Evolutionary conservation across 805 yeast genomes (phyloP).

Genomic region (Candida silvatica): DNA sequence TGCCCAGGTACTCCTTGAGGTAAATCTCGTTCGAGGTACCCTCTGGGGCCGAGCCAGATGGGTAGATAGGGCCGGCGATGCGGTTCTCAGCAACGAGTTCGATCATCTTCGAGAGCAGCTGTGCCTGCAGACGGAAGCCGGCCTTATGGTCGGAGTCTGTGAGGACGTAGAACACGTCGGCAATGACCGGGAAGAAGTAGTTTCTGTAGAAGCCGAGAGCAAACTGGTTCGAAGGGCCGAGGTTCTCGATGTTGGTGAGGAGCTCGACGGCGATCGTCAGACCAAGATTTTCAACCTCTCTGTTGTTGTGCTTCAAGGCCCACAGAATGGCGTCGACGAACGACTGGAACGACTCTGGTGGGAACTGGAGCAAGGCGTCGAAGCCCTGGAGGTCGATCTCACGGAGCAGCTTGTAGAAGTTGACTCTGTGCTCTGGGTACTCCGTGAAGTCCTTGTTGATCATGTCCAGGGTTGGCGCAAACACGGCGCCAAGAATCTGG

Average conservation of each 20-base stretch:
- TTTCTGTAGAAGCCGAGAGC: constrained; percentile 82
- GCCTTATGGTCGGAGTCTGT: constrained; percentile 98
- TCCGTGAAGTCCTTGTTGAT: constrained; percentile 92
- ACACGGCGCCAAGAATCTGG: constrained; percentile 78
- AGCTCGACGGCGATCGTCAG: constrained; percentile 76
- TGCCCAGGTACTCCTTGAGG: constrained; percentile 72
- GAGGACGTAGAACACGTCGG: constrained; percentile 87
- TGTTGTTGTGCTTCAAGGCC: constrained; percentile 97
- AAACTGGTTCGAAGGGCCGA: constrained; percentile 56
- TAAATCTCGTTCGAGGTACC: constrained; percentile 80
- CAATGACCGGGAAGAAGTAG: constrained; percentile 79
- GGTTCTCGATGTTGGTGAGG: constrained; percentile 72
- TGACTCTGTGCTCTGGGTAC: constrained; percentile 96
- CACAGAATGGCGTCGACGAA: constrained; percentile 91
- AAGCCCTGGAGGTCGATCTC: constrained; percentile 83
- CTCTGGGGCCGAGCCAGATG: constrained; percentile 70
- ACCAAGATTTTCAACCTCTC: constrained; percentile 94
- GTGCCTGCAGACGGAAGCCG: constrained; percentile 84
- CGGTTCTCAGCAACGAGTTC: constrained; percentile 72
- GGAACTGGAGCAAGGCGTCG: constrained; percentile 76
- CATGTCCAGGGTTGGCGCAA: constrained; percentile 92
- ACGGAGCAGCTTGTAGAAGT: constrained; percentile 82
- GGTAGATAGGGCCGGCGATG: constrained; percentile 71
- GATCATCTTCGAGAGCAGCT: constrained; percentile 73
- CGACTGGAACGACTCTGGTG: constrained; percentile 86